Evolutionary conservation across 257 asterid genomes (phyloP), one percentile per base, ranked within the genome.

Genomic region (Ballota nigra): DNA sequence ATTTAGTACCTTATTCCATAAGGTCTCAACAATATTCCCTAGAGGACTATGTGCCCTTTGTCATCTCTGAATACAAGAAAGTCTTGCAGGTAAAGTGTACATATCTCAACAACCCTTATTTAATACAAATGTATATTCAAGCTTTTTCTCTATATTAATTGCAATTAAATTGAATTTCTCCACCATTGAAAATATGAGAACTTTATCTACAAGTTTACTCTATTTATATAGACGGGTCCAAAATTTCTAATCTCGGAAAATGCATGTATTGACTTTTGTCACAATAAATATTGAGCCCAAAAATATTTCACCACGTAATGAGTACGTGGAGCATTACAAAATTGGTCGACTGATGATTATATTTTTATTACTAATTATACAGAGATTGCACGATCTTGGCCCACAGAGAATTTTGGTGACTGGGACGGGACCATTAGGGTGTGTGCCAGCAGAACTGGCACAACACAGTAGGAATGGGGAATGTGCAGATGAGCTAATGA

Each of bases 361-460:
- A 18, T 2, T 22, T 34, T 10, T 4, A 11, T 15, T 1, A 23
- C 16, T 77, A 3, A 63, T 6, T 29, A 2, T 58, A 71, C 78
- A 92, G 97, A 83, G 76, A 19, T 43, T 93, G 29, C 55, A 88
- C 68, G 74, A 56, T 1, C 81, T 87, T 0, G 97, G 98, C 12
- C 81, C 91, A 8, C 88, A 86, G 1, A 71, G 89, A 43, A 79
- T 93, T n/a, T n/a, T 93, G 0, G 98, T 93, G 76, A 93, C 97
- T 0, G 98, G 98, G 2, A 85, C 91, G 1, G 98, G 98, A 0
- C 98, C 97, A 16, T 9, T 93, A 22, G 98, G 98, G 13, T 93
- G 98, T 56, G 96, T 86, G 59, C 98, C 98, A 0, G 95, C 96
- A 0, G 97, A 91, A 56, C 26, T 89, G 63, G 98, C 97, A 0